Percentiles rank a stretch among this genome's conserved stretches.
Conservation (phyloP, 2,329 filamentous ascomycete genomes). For the Hypoxylon sp. region DNA sequence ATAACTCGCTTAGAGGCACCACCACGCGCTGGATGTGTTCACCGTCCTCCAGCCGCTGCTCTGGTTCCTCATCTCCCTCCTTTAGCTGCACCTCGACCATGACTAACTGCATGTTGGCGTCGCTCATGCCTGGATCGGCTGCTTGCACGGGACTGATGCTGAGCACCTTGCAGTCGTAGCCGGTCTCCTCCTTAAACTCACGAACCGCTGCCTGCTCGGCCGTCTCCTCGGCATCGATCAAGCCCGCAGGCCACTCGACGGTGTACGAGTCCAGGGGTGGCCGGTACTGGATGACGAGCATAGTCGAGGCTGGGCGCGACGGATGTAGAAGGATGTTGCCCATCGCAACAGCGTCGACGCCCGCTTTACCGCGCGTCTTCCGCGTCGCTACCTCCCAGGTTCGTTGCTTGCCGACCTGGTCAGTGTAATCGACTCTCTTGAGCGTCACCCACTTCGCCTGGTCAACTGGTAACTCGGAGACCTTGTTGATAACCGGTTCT, state of each 20-base stretch:
- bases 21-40: slow-evolving; percentile 74
- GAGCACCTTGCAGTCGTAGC: slow-evolving; percentile 66
- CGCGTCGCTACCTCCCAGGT: slow-evolving; percentile 74
- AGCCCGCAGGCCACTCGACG: slow-evolving; percentile 68
- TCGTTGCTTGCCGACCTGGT: slow-evolving; percentile 67
- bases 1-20: slow-evolving; percentile 69
- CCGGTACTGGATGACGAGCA: slow-evolving; percentile 68
- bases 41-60: slow-evolving; percentile 72
- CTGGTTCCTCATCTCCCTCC: slow-evolving; percentile 65
- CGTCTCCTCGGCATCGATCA: slow-evolving; percentile 67
- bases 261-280: slow-evolving; percentile 66
- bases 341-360: slow-evolving; percentile 74
- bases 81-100: slow-evolving; percentile 70
- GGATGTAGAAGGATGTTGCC: slow-evolving; percentile 70
- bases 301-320: slow-evolving; percentile 60
- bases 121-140: slow-evolving; percentile 71
- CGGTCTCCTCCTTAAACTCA: slow-evolving; percentile 70
- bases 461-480: slow-evolving; percentile 64
- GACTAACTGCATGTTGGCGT: slow-evolving; percentile 73
- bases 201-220: slow-evolving; percentile 66
- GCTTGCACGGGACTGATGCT: slow-evolving; percentile 68
- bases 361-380: slow-evolving; percentile 67
- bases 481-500: slow-evolving; percentile 62
- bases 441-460: slow-evolving; percentile 71
- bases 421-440: slow-evolving; percentile 69